Base-by-base conservation (phyloP, 345 rosid genomes). In the Pistacia vera region DNA sequence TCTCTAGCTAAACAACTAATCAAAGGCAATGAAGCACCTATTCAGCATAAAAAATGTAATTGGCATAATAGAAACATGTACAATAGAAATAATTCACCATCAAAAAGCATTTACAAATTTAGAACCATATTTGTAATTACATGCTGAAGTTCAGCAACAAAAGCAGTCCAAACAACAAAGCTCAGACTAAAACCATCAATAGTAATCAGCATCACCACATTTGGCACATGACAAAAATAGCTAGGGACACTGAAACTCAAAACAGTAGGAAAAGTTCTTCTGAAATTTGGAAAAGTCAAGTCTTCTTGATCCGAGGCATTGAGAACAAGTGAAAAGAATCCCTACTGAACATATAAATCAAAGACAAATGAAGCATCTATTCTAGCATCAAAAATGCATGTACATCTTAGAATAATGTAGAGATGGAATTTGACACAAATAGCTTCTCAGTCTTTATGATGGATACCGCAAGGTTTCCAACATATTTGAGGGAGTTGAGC, bases 381-480 rank as follows among this genome's bases (percentile, higher is more conserved):
- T 18, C 35, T 30, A 63, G 5, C 30, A 44, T 16, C 38, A 22
- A 22, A 41, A 66, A 57, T 22, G 56, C 4, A 58, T 57, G 55
- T 70, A 58, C 57, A 72, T 28, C 67, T 22, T 1, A n/a, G 28
- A 38, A 38, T 9, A 41, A 9, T 18, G 6, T 48, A 66, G 11
- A 9, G n/a, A 66, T 46, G 20, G 62, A 11, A 61, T 44, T 16
- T 54, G 1, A 1, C 13, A 46, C 18, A n/a, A 52, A 38, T 70
- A 80, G 85, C 80, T 83, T 68, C 16, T 58, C 78, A 67, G 17
- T 52, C 30, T 30, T 63, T 55, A 72, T 36, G 12, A 73, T 56
- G 55, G 72, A 17, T 55, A 69, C 35, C 62, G 54, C 28, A 17
- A 68, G 14, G 11, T 63, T 81, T 62, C 56, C 81, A 56, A 12